Base-by-base conservation (phyloP, 2,329 filamentous ascomycete genomes). In the Pseudogymnoascus sp. region DNA sequence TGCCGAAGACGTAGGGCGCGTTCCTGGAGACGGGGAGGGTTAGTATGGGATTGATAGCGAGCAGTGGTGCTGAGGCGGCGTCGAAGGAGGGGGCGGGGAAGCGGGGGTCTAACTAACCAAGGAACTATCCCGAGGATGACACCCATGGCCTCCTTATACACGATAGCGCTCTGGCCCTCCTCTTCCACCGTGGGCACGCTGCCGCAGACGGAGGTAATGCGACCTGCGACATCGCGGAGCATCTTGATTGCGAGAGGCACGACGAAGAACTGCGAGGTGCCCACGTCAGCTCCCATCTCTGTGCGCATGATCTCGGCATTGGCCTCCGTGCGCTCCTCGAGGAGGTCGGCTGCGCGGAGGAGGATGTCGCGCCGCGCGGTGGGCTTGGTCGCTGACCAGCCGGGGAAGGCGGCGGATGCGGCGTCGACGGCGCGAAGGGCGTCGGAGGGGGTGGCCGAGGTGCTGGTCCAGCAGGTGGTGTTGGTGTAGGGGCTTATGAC, bases 41-140 rank as follows among this genome's bases (percentile, higher is more conserved):
- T 77, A 71, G 40, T 78, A 79, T 12, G 84, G 75, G 64, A 83
- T 78, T 66, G 79, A 77, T 4, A 80, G 77, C 14, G 23, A 31
- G 6, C 8, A 31, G 8, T n/a, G 67, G 85, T 84, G 81, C 81
- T 83, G 59, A 12, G 37, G 11, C 6, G 11, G 36, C 23, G 16
- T 62, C 9, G 25, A 40, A n/a, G n/a, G 53, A 7, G n/a, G 3
- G 12, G 36, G 59, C 9, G 21, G 60, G 4, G 8, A 16, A 37
- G 7, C 0, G n/a, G 16, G 12, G 61, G 25, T 61, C 63, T 68
- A 75, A 86, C 85, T 68, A 75, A 86, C 85, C 85, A 88, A 21
- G 85, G 84, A 9, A 81, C 83, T 69, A 88, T 87, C 7, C 78
- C 82, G 42, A 87, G 72, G 53, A 86, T 77, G 12, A 88, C 85